These are phyloP conservation scores for Nelumbo lutea DNA, from an alignment of 164 flowering plant species.

Conservation along the genomic window DNA sequence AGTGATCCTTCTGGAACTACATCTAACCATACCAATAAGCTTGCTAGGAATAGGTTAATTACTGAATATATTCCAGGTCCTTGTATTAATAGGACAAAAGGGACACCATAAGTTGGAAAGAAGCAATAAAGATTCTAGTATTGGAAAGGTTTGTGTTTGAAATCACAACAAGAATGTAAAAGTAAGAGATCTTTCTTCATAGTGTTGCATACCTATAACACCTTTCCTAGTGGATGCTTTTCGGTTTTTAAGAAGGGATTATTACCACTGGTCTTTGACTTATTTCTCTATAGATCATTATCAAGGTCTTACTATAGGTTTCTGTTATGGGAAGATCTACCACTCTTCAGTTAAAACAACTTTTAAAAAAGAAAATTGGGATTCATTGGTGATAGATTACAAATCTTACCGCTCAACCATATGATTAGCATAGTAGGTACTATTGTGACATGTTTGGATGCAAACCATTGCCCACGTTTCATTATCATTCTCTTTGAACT, in stretches of 20 bases:
- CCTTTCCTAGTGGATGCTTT: slow-evolving; percentile 98
- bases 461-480: slow-evolving; percentile 54
- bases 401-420: slow-evolving; percentile 41
- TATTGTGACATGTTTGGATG: slow-evolving; percentile 44
- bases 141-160: slow-evolving; percentile 21
- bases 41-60: slow-evolving; percentile 64
- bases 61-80: slow-evolving; percentile 73
- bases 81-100: slow-evolving; percentile 24
- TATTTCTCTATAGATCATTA: slow-evolving; percentile 93
- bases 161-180: slow-evolving; percentile 27
- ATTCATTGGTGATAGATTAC: slow-evolving; percentile 38
- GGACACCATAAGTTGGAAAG: slow-evolving; percentile 16
- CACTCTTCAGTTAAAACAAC: slow-evolving; percentile 32
- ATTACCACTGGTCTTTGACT: slow-evolving; percentile 93
- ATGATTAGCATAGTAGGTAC: slow-evolving; percentile 35
- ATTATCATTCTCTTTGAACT: slow-evolving; percentile 45
- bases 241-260: slow-evolving; percentile 76
- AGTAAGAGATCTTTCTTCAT: slow-evolving; percentile 53
- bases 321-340: slow-evolving; percentile 60
- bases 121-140: slow-evolving; percentile 18
- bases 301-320: slow-evolving; percentile 66
- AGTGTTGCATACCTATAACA: slow-evolving; percentile 92
- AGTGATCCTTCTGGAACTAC: slow-evolving; percentile 19
- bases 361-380: slow-evolving; percentile 42
- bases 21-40: slow-evolving; percentile 27